A percentile compares a stretch with the other conserved stretches of the same genome.
Evolutionary conservation across 768 basidiomycete species (phyloP).

Genomic region (Boletus edulis): DNA sequence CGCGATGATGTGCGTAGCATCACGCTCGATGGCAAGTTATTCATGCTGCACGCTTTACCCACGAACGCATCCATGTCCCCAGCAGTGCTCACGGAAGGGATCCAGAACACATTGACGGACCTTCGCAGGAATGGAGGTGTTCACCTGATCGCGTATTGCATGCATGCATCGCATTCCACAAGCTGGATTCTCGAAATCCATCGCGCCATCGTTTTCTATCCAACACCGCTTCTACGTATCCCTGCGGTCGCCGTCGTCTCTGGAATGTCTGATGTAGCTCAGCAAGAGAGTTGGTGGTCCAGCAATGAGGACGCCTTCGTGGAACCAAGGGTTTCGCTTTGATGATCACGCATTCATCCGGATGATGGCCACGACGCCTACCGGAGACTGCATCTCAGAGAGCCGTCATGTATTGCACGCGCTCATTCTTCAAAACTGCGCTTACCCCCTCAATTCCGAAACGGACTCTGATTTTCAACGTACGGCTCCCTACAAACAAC

Average conservation of each 20-base stretch:
- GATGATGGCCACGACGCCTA: neutral
- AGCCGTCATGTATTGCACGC: slow-evolving; percentile 11
- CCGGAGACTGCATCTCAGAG: slow-evolving; percentile 4
- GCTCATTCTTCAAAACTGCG: slow-evolving; percentile 12
- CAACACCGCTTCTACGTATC: neutral
- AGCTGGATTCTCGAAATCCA: slow-evolving; percentile 14
- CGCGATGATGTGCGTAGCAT: slow-evolving; percentile 8
- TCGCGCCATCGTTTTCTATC: slow-evolving; percentile 4
- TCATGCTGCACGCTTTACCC: slow-evolving; percentile 10
- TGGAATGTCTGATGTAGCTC: slow-evolving; percentile 5
- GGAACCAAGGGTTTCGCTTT: slow-evolving; percentile 14
- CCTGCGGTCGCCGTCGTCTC: slow-evolving; percentile 20
- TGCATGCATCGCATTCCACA: slow-evolving; percentile 10
- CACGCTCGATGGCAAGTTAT: slow-evolving; percentile 13
- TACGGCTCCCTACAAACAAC: slow-evolving; percentile 8
- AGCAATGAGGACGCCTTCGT: neutral
- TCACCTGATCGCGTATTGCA: slow-evolving; percentile 22
- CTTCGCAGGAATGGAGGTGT: slow-evolving; percentile 17
- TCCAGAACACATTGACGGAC: slow-evolving; percentile 5
- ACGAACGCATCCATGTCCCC: neutral
- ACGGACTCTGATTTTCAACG: neutral
- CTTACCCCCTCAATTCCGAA: neutral
- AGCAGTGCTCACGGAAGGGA: neutral
- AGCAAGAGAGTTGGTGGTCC: slow-evolving; percentile 23
- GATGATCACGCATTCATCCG: slow-evolving; percentile 17